These are phyloP conservation scores for Penicillium sp. DNA, from an alignment of 2,329 filamentous ascomycete genomes.

Conservation along the genomic window DNA sequence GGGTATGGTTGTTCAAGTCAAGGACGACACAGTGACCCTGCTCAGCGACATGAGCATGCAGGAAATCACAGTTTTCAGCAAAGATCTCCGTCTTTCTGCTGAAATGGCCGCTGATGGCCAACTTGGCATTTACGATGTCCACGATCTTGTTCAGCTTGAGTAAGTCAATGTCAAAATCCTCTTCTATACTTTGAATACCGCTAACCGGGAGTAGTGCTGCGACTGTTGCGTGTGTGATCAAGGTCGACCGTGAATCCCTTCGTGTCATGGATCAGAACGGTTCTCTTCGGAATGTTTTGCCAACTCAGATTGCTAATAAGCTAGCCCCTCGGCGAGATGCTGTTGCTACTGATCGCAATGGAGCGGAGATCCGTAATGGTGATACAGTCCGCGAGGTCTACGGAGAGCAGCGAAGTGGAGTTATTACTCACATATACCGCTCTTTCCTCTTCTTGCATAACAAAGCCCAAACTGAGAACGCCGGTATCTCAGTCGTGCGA, in stretches of 20 bases:
- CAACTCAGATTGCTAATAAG: constrained; percentile 89
- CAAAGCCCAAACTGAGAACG: constrained; percentile 80
- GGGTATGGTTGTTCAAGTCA: constrained; percentile 93
- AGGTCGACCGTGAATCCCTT: constrained; percentile 91
- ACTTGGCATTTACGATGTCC: constrained; percentile 86
- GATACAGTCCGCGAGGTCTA: constrained; percentile 90
- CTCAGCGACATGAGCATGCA: constrained; percentile 89
- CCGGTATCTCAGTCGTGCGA: constrained; percentile 85
- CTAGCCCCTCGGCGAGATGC: constrained; percentile 79
- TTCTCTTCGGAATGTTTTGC: constrained; percentile 77
- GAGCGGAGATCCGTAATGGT: constrained; percentile 87
- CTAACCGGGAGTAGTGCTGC: constrained; percentile 61
- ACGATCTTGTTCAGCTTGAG: constrained; percentile 93
- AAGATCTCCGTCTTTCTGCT: constrained; percentile 89
- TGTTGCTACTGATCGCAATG: constrained; percentile 89
- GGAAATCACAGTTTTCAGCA: constrained; percentile 97
- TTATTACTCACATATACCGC: constrained; percentile 90
- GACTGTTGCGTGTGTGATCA: constrained; percentile 90
- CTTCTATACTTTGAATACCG: not conserved
- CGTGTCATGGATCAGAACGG: constrained; percentile 90
- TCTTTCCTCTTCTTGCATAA: constrained; percentile 91
- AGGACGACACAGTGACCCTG: constrained; percentile 87
- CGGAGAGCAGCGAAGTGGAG: constrained; percentile 82
- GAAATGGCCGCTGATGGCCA: constrained; percentile 83
- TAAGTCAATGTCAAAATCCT: constrained; percentile 42